Conservation (phyloP, 2,329 filamentous ascomycete genomes). For the Hypoxylon sp. region DNA sequence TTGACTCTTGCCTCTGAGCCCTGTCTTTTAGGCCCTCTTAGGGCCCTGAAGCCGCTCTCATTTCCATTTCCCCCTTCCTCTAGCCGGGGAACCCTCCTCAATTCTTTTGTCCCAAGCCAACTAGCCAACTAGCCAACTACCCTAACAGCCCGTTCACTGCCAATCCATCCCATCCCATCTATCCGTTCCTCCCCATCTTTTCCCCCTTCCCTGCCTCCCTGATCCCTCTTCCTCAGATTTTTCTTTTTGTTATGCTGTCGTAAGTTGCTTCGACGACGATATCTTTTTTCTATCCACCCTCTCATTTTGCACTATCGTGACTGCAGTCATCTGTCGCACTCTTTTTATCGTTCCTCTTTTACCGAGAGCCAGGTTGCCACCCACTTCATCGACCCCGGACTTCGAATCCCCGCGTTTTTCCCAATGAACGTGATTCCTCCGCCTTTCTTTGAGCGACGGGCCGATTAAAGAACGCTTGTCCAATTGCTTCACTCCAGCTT, state of each 20-base stretch:
- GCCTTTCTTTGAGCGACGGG: constrained; percentile 54
- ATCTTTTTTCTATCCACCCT: constrained; percentile 23
- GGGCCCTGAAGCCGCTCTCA: constrained; percentile 39
- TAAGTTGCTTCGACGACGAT: constrained; percentile 35
- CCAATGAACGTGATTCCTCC: constrained; percentile 50
- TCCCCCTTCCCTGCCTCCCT: constrained; percentile 32
- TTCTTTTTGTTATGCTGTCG: constrained; percentile 31
- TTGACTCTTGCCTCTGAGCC: constrained; percentile 38
- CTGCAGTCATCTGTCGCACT: constrained; percentile 29
- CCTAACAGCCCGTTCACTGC: constrained; percentile 6
- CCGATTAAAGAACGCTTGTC: constrained; percentile 53
- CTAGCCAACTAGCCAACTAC: constrained; percentile 10
- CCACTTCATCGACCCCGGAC: constrained; percentile 41
- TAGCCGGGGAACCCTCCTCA: constrained; percentile 37
- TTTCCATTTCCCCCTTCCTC: constrained; percentile 37
- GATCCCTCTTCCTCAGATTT: constrained; percentile 25
- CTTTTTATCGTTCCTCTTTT: constrained; percentile 26
- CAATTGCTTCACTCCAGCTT: constrained; percentile 50
- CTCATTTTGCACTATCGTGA: constrained; percentile 37
- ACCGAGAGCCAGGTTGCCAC: constrained; percentile 28
- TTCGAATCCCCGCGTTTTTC: constrained; percentile 43
- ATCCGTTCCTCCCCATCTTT: constrained; percentile 44
- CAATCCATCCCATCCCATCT: constrained; percentile 36
- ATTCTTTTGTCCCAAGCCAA: constrained; percentile 26
- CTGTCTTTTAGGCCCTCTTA: constrained; percentile 26